Evolutionary conservation across 2,329 filamentous ascomycete species (phyloP), one percentile per base, ranked within the genome.

Genomic region (Botryotinia globosa): DNA sequence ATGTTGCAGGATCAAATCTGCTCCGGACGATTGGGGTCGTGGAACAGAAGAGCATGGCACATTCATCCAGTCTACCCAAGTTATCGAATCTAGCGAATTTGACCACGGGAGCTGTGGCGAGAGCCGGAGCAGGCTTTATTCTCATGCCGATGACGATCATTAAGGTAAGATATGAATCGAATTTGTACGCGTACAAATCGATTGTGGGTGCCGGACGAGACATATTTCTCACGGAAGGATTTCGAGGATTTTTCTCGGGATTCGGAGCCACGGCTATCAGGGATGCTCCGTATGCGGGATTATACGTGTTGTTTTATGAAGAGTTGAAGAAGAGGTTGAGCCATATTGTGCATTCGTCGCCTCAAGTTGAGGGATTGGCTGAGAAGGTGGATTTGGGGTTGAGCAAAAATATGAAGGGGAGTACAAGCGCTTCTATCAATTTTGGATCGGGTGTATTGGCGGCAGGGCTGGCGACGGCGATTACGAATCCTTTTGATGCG

Each of bases 71-170:
- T 2, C 86, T 98, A 18, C 94, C 94, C 0, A 92, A 92, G 77
- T 87, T 98, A 63, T 93, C 91, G 75, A 94, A 96, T 80, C 88
- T 91, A 5, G 92, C 91, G 68, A 99, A 99, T 79, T 86, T 99
- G 32, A 84, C 92, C 20, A 94, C 95, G 0, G 96, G 96, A 16
- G 94, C 94, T 10, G 85, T 90, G 29, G 94, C 96, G 37, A 88
- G 96, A 70, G 94, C 94, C 1, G 90, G 92, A 69, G 95, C 95
- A 0, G 96, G 96, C 54, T 92, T 98, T 79, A 84, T 97, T 63
- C 89, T 98, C 83, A 98, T 98, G 93, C 96, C 96, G 1, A 89
- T 98, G 74, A 99, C 96, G 1, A 91, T 99, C 62, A 91, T 99
- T 79, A 99, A 99, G 81, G 96, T 98, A 61, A 92, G 96, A 62